These are phyloP conservation scores for Acanthamoeba healyi DNA, from an alignment of 208 protist species.

Conservation along the genomic window DNA sequence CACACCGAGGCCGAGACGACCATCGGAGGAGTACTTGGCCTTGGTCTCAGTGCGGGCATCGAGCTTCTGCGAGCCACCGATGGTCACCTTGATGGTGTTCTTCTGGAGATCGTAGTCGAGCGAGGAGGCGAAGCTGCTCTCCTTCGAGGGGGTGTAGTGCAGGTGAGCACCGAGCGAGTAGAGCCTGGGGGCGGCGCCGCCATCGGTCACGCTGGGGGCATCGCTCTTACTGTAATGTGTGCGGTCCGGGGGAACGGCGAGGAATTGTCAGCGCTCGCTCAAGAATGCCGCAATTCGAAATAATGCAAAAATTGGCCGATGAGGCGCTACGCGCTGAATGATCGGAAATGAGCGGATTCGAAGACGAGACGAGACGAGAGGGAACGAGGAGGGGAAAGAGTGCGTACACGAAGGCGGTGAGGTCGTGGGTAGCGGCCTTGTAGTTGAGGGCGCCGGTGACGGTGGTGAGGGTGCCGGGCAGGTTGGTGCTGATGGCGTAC, in stretches of 20 bases:
- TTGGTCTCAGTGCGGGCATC: conserved; percentile 19
- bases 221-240: neutral
- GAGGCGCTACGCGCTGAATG: too few species aligned
- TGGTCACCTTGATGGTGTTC: conserved; percentile 46
- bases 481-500: neutral
- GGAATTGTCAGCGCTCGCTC: neutral
- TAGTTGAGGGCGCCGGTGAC: neutral
- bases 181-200: neutral
- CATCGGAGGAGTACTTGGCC: conserved; percentile 26
- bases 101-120: conserved; percentile 39
- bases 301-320: neutral
- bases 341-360: too few species aligned
- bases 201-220: conserved; percentile 3
- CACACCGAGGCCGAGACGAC: neutral
- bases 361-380: too few species aligned
- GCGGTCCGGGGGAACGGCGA: neutral
- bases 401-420: conserved; percentile 10
- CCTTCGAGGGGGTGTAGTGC: conserved; percentile 49
- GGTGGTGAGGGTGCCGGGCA: neutral
- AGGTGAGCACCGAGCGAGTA: neutral
- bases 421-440: neutral
- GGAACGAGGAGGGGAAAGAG: neutral
- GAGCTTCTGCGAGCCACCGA: conserved; percentile 12
- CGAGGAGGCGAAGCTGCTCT: conserved; percentile 37
- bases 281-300: too few species aligned